A percentile compares a stretch with the other conserved stretches of the same genome.
Conservation (phyloP, 768 basidiomycete species). For the Mycena polygramma region DNA sequence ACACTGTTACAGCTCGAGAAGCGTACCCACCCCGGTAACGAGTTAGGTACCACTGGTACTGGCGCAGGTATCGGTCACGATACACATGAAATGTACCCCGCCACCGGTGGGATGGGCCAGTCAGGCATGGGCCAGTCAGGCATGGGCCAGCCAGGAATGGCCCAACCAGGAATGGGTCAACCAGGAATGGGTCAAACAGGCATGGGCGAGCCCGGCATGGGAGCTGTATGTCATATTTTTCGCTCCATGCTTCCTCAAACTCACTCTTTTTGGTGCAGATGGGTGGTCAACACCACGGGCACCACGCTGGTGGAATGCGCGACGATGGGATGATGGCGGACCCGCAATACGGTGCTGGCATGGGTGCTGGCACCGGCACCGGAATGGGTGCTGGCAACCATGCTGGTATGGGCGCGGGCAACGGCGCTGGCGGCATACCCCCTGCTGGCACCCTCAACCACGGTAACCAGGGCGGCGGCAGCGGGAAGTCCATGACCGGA, state of each 20-base stretch:
- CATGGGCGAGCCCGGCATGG: neutral
- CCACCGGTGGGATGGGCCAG: neutral
- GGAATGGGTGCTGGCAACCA: neutral
- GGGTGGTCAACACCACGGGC: conserved; percentile 18
- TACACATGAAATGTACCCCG: neutral
- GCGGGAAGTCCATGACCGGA: conserved; percentile 26
- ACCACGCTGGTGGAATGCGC: neutral
- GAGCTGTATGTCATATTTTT: conserved; percentile 3
- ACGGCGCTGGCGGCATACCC: conserved; percentile 20
- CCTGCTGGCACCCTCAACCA: neutral
- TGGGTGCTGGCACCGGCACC: neutral
- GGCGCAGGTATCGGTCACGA: neutral
- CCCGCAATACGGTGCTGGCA: conserved; percentile 13
- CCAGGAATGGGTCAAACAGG: neutral
- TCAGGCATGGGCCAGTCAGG: no score
- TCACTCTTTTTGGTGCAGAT: neutral
- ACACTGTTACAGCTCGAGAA: conserved; percentile 23
- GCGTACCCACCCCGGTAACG: neutral
- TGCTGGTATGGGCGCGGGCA: neutral
- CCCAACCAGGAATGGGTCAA: neutral
- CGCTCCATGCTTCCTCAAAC: neutral
- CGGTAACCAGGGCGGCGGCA: neutral
- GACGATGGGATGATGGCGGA: conserved; percentile 21
- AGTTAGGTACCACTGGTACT: conserved; percentile 5
- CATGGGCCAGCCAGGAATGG: neutral